Conservation (phyloP, 192 early-diverging fungal species). For the Coemansia sp. region DNA sequence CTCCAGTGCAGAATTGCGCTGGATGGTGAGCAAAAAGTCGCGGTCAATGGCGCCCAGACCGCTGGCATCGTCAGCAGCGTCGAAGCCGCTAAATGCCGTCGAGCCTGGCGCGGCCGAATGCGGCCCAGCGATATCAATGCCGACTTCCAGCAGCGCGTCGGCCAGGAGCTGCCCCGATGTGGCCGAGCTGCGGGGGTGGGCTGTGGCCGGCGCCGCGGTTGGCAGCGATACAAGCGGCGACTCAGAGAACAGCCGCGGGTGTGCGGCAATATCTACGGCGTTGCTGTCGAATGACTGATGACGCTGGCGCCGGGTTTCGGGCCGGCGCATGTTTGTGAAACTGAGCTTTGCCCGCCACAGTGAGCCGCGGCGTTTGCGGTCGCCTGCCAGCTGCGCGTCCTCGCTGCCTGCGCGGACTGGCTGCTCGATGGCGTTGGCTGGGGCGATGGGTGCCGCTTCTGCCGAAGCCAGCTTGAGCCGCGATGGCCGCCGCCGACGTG, state of each 20-base stretch:
- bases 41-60: slow-evolving; percentile 40
- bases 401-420: not conserved
- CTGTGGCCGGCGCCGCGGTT: slow-evolving; percentile 22
- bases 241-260: slow-evolving; percentile 34
- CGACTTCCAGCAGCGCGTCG: slow-evolving; percentile 13
- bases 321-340: slow-evolving; percentile 42
- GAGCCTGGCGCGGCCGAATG: slow-evolving; percentile 7
- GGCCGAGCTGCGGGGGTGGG: slow-evolving; percentile 10
- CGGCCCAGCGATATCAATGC: slow-evolving; percentile 6
- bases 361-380: slow-evolving; percentile 36
- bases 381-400: slow-evolving; percentile 4
- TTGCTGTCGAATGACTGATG: slow-evolving; percentile 45
- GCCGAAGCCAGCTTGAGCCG: slow-evolving; percentile 7
- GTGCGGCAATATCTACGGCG: slow-evolving; percentile 40
- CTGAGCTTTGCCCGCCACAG: slow-evolving; percentile 49
- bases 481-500: slow-evolving; percentile 20
- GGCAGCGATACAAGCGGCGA: slow-evolving; percentile 42
- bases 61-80: slow-evolving; percentile 2
- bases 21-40: slow-evolving; percentile 48
- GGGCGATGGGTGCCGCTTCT: not conserved
- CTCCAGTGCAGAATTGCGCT: slow-evolving; percentile 46
- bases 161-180: slow-evolving; percentile 14
- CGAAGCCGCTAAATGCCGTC: not conserved
- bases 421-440: not conserved
- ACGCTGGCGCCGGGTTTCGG: slow-evolving; percentile 39